phyloP scores from a whole-genome alignment of 176 grass and related monocot species.

The Paspalum vaginatum region DNA sequence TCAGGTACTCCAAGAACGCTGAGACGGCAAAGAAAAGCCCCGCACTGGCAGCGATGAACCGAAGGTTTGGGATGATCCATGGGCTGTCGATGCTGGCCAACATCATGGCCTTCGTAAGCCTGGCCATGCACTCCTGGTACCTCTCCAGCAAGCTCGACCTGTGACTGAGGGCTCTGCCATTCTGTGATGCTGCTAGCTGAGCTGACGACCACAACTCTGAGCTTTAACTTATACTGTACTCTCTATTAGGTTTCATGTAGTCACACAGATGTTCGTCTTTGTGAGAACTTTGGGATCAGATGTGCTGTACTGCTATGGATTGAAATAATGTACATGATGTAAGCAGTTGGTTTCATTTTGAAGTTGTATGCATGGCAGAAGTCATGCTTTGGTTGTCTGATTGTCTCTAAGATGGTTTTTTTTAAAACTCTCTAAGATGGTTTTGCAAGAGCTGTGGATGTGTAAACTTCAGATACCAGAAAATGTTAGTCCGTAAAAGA shows the following conservation, averaged over 20 bases:
- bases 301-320: background rate
- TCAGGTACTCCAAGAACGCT: constrained; percentile 66
- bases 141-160: too few relatives aligned
- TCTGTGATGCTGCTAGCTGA: background rate
- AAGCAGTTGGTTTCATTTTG: background rate
- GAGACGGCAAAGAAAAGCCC: constrained; percentile 59
- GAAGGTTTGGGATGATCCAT: constrained; percentile 87
- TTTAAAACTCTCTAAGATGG: too few relatives aligned
- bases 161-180: background rate
- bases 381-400: too few relatives aligned
- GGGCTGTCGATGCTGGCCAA: constrained; percentile 76
- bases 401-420: too few relatives aligned
- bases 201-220: background rate
- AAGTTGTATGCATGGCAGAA: background rate
- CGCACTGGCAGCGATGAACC: constrained; percentile 62
- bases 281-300: background rate
- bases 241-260: background rate
- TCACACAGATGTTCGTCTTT: background rate
- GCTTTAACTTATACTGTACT: background rate
- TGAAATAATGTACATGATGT: constrained; percentile 1
- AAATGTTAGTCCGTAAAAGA: too few relatives aligned
- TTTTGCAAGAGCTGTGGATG: too few relatives aligned
- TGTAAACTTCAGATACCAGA: background rate
- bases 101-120: constrained; percentile 74
- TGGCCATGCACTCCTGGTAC: constrained; percentile 79